phyloP scores from a whole-genome alignment of 2,329 filamentous ascomycete genomes.

The Fusarium falciforme region DNA sequence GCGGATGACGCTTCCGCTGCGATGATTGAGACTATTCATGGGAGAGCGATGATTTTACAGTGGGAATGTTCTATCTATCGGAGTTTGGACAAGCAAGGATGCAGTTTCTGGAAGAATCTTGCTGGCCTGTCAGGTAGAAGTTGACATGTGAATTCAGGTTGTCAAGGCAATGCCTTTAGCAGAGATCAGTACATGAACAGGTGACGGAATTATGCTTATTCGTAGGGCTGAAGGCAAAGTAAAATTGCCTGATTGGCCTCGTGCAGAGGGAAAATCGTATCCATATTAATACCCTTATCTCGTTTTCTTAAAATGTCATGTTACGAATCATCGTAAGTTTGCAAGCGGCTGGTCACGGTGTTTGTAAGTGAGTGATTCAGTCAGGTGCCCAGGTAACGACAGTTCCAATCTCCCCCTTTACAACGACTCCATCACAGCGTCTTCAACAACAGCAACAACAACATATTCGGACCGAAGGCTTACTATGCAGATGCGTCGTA shows the following conservation, averaged over 20 bases:
- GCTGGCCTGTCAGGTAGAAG: neutral
- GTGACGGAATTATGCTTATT: neutral
- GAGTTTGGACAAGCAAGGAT: neutral
- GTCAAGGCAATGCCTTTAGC: neutral
- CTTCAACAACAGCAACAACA: neutral
- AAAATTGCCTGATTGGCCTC: neutral
- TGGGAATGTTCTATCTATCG: neutral
- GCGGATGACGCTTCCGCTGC: conserved; percentile 28
- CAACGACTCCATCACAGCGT: neutral
- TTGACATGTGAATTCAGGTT: neutral
- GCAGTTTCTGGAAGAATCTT: neutral
- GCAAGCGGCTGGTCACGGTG: neutral
- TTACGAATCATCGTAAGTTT: neutral
- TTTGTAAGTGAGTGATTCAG: neutral
- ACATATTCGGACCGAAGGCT: neutral
- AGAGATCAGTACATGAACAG: neutral
- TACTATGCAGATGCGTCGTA: neutral
- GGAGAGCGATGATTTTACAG: neutral
- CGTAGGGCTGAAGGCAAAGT: neutral
- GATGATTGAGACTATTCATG: conserved; percentile 12
- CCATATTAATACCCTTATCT: neutral
- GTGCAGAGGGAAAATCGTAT: neutral
- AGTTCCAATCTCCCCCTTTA: neutral
- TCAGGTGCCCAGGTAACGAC: neutral
- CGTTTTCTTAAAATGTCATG: neutral